phyloP scores from a whole-genome alignment of 73 alveolate species.

The Uronychia setigera region DNA sequence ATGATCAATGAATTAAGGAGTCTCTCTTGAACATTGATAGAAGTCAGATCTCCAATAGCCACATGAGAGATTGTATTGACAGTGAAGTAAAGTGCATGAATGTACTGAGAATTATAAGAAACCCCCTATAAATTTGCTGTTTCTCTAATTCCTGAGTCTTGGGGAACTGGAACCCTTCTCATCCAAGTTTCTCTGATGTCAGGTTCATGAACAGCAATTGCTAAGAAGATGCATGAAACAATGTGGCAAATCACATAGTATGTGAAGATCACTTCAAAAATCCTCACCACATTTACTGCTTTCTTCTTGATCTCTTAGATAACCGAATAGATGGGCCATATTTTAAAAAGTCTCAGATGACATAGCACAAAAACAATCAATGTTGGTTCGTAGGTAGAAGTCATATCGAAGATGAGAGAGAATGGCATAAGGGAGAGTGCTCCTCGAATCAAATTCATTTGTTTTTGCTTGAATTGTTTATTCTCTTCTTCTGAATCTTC shows the following conservation, averaged over 20 bases:
- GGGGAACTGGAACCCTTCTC: slow-evolving; percentile 62
- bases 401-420: slow-evolving; percentile 22
- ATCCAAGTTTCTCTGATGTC: slow-evolving; percentile 60
- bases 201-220: slow-evolving; percentile 21
- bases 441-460: background rate
- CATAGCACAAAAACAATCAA: slow-evolving; percentile 22
- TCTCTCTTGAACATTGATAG: slow-evolving; percentile 52
- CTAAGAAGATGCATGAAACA: slow-evolving; percentile 40
- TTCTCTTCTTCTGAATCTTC: slow-evolving; percentile 9
- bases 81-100: slow-evolving; percentile 60
- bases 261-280: slow-evolving; percentile 49
- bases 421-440: slow-evolving; percentile 33
- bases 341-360: slow-evolving; percentile 36
- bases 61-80: slow-evolving; percentile 63
- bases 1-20: slow-evolving; percentile 42
- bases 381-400: slow-evolving; percentile 7
- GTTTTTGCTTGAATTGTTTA: slow-evolving; percentile 8
- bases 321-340: slow-evolving; percentile 23
- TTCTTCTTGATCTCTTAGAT: slow-evolving; percentile 9
- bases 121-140: slow-evolving; percentile 7
- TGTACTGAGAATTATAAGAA: slow-evolving; percentile 18
- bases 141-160: slow-evolving; percentile 24
- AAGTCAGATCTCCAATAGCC: slow-evolving; percentile 64
- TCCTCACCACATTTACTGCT: slow-evolving; percentile 31
- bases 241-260: slow-evolving; percentile 57